A percentile compares a stretch with the other conserved stretches of the same genome.
Evolutionary conservation across 441 rosid species (phyloP).

Genomic region (Euphorbia celastroides): DNA sequence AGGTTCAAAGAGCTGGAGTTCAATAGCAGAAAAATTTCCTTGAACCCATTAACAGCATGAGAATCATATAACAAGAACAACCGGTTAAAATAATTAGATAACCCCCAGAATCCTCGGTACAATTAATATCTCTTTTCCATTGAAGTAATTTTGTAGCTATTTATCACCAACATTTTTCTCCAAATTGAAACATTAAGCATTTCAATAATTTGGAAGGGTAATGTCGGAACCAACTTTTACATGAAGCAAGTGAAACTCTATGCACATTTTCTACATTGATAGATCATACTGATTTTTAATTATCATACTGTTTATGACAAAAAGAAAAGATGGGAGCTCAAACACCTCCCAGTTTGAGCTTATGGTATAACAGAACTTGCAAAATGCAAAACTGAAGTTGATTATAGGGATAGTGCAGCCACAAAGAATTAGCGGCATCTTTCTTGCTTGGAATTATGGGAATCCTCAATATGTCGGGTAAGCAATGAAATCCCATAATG

Average conservation of each 20-base stretch:
- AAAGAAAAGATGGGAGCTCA: background rate
- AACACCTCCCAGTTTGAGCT: conserved; percentile 5
- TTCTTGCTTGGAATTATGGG: conserved; percentile 39
- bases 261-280: background rate
- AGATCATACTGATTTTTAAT: background rate
- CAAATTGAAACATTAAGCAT: too few species aligned
- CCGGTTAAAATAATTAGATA: too few species aligned
- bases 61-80: too few species aligned
- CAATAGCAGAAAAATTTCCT: too few species aligned
- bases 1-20: too few species aligned
- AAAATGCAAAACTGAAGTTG: conserved; percentile 16
- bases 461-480: conserved; percentile 67
- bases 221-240: background rate
- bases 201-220: background rate
- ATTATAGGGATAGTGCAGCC: conserved; percentile 21
- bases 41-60: too few species aligned
- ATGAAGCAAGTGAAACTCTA: background rate
- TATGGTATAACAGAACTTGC: conserved; percentile 8
- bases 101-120: too few species aligned
- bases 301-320: background rate
- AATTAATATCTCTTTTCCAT: too few species aligned
- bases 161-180: background rate
- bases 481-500: conserved; percentile 73
- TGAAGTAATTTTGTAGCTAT: too few species aligned
- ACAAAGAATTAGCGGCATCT: conserved; percentile 35